Base-by-base conservation (phyloP, 164 flowering plant species). In the Protea cynaroides region DNA sequence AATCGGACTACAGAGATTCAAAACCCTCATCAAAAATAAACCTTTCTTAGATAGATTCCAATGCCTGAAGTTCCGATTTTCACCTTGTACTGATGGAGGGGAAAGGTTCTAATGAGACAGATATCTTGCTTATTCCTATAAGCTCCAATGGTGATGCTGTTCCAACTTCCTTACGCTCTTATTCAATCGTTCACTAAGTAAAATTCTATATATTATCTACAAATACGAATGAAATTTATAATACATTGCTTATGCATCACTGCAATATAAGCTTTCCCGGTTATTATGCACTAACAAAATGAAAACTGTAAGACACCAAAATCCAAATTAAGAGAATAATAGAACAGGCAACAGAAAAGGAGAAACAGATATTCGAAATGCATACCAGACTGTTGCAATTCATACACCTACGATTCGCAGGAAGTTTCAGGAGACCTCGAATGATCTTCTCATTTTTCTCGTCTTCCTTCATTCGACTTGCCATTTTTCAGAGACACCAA, bases 361-460 rank as follows among this genome's bases (percentile, higher is more conserved):
- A 49, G n/a, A 49, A 4, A 49, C 52, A 6, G 1, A 15, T 18
- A 18, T 15, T 49, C 52, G 24, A 46, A 54, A 40, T 25, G 6
- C 83, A 22, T 81, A 92, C 98, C 92, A 90, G 78, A 69, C 91
- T 86, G 65, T 86, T 86, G 65, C 98, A 92, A 72, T 92, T 92
- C 64, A 90, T 86, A 68, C 98, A 92, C 69, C 84, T 78, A n/a
- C 88, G 83, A 76, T 92, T 92, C 36, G 75, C 85, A 0, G 89
- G 82, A 19, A 81, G 88, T 63, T 90, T 92, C 36, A 88, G 82
- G 67, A 92, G 92, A 67, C 86, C 82, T 13, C 99, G 83, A 64
- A 94, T 94, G 58, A 79, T 78, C 68, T 84, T 81, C 80, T 94
- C 99, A 56, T 89, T 88, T 68, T 80, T 91, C 78, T 94, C 98